Base-by-base conservation (phyloP, 371 early-diverging fungal genomes). In the Mortierella sp. region DNA sequence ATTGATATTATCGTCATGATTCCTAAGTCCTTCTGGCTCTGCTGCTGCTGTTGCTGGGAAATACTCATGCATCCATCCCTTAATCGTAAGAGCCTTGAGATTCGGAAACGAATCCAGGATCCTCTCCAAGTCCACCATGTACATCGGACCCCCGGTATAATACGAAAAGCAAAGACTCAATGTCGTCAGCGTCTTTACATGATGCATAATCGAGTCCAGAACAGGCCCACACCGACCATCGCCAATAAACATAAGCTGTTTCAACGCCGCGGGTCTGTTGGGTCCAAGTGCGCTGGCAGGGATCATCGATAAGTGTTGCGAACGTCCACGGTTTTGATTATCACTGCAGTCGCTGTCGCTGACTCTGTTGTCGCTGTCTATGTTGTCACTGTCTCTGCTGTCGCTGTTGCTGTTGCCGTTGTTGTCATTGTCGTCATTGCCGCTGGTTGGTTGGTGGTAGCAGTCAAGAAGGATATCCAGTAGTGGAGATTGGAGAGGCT, bases 391-490 rank as follows among this genome's bases (percentile, higher is more conserved):
- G 48, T 44, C 45, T 8, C 48, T 48, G 1, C 6, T 5, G 14
- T 48, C 48, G 16, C 50, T 16, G n/a, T n/a, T 16, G 16, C 3
- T 11, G 50, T 0, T 16, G 50, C 14, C 50, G 1, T 3, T 3
- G 50, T 9, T 16, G 50, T 13, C 16, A 16, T 13, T 9, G 47
- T 13, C 47, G 47, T 16, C 50, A 16, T 2, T 9, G 16, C 16
- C 50, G 31, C 19, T 14, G 14, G 3, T 31, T 38, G 65, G 42
- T 19, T 10, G 73, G 50, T 72, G 42, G 9, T 10, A 65, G 50
- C 60, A 34, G 38, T 72, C 78, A 38, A 78, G 34, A 24, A 78
- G 48, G 42, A 78, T 78, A 26, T 72, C 78, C 2, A 50, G n/a
- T 21, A 72, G 11, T 2, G 72, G 73, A 11, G 14, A 24, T 14